Base-by-base conservation (phyloP, 2,329 filamentous ascomycete genomes). In the Hawksworthiomyces lignivorus region DNA sequence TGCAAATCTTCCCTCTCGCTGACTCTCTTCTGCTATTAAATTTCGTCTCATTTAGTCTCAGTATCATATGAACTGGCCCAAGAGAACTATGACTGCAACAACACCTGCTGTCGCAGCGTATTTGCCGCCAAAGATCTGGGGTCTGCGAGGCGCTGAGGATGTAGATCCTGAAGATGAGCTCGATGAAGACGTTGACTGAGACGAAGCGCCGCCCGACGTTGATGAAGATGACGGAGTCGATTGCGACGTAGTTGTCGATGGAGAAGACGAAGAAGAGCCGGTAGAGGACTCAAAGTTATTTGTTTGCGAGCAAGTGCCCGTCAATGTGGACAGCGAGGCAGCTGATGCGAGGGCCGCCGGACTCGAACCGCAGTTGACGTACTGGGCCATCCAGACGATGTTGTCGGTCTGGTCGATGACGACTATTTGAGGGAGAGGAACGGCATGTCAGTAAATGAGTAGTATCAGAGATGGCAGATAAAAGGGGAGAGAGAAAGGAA, bases 381-480 rank as follows among this genome's bases (percentile, higher is more conserved):
- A 73, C 43, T 68, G 70, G 2, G 70, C 65, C 46, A 76, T 56
- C 59, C 70, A 72, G 22, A 72, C 60, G 18, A 58, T 59, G 50
- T 71, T 57, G 44, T 63, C 62, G 32, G 70, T 67, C 44, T 73
- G 64, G 49, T 76, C 72, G 39, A 75, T 73, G 39, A 75, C 69
- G 37, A 64, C 69, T 45, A 28, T n/a, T n/a, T n/a, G n/a, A n/a
- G n/a, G n/a, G n/a, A n/a, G n/a, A n/a, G n/a, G n/a, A n/a, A n/a
- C n/a, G 15, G 19, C 9, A 21, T 42, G 37, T 52, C 20, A 35
- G 27, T 5, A 8, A 20, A 3, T 26, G 7, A 12, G 12, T 7
- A 26, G 24, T 7, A 26, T 12, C 7, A 26, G 12, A 26, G 15
- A 34, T 28, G 17, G 17, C 12, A 15, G 27, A 26, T 11, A 17